These are phyloP conservation scores for Malassezia caprae DNA, from an alignment of 1,284 basidiomycete species.

Conservation along the genomic window DNA sequence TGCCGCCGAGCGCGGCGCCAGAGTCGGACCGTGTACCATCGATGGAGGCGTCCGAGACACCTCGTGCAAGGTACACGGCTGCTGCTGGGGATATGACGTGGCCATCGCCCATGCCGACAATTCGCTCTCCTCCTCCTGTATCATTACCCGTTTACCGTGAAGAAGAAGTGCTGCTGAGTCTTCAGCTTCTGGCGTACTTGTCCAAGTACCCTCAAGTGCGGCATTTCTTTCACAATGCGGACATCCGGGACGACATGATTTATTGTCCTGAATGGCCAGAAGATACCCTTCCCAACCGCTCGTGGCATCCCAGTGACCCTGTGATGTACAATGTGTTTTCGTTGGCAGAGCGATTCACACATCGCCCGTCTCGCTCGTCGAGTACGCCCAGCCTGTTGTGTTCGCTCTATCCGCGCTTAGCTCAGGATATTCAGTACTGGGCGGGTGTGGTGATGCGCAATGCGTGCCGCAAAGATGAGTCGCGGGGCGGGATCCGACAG, in stretches of 20 bases:
- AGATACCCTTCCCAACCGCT: slow-evolving; percentile 29
- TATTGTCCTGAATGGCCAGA: slow-evolving; percentile 26
- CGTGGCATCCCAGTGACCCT: slow-evolving; percentile 35
- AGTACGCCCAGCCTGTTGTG: slow-evolving; percentile 50
- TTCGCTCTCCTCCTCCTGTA: background rate
- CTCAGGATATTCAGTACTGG: slow-evolving; percentile 94
- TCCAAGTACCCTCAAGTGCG: slow-evolving; percentile 96
- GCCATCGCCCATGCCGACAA: background rate
- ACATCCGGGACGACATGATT: slow-evolving; percentile 26
- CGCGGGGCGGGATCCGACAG: slow-evolving; percentile 79
- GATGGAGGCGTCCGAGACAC: background rate
- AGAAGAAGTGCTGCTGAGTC: slow-evolving; percentile 79
- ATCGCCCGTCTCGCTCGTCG: slow-evolving; percentile 66
- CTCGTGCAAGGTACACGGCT: background rate
- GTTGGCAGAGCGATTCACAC: slow-evolving; percentile 89
- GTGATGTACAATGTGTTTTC: slow-evolving; percentile 62
- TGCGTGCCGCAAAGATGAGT: slow-evolving; percentile 91
- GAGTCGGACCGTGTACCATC: background rate
- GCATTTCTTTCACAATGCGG: slow-evolving; percentile 70
- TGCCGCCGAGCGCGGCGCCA: background rate
- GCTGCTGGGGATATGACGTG: slow-evolving; percentile 13
- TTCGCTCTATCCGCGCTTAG: slow-evolving; percentile 54
- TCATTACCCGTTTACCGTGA: slow-evolving; percentile 60
- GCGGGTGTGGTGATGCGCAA: slow-evolving; percentile 98
- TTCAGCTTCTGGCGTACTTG: slow-evolving; percentile 89